Evolutionary conservation across 495 filamentous ascomycete genomes (phyloP).

Genomic region (Neurospora cerealis): DNA sequence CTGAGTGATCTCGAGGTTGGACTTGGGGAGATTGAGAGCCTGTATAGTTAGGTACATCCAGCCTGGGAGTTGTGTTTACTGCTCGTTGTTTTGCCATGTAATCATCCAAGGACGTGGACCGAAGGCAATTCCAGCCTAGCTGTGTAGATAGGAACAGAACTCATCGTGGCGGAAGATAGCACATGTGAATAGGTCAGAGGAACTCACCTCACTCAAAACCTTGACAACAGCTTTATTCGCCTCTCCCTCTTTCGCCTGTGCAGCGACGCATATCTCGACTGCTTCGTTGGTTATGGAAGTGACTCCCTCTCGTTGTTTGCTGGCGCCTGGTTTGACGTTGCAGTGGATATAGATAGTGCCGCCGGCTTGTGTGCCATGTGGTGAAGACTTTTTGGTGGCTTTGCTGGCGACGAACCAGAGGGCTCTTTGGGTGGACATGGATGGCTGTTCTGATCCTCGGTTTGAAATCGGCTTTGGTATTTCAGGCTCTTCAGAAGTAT

Average conservation of each 20-base stretch:
- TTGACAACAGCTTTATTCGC: slow-evolving; percentile 57
- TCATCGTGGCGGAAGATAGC: neutral
- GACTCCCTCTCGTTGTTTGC: slow-evolving; percentile 52
- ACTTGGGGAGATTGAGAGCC: slow-evolving; percentile 49
- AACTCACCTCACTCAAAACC: slow-evolving; percentile 50
- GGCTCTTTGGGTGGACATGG: slow-evolving; percentile 6
- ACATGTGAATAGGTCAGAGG: neutral
- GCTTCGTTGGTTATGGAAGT: slow-evolving; percentile 39
- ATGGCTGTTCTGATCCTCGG: too few species aligned
- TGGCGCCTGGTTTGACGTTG: slow-evolving; percentile 56
- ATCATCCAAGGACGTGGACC: neutral
- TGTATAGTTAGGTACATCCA: slow-evolving; percentile 1
- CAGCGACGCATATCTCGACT: slow-evolving; percentile 53
- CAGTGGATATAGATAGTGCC: slow-evolving; percentile 41
- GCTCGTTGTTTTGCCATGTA: neutral
- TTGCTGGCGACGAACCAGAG: slow-evolving; percentile 18
- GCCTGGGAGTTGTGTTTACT: neutral
- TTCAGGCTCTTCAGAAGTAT: neutral
- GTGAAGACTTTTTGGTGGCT: slow-evolving; percentile 22
- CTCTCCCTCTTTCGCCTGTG: slow-evolving; percentile 53
- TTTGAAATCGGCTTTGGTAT: too few species aligned
- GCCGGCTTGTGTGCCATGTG: neutral
- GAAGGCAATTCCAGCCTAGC: neutral
- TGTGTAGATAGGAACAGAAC: neutral
- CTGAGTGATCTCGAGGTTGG: slow-evolving; percentile 50